Percentiles rank a stretch among this genome's conserved stretches.
phyloP scores from a whole-genome alignment of 805 yeast species.

The Candida andamanensis region DNA sequence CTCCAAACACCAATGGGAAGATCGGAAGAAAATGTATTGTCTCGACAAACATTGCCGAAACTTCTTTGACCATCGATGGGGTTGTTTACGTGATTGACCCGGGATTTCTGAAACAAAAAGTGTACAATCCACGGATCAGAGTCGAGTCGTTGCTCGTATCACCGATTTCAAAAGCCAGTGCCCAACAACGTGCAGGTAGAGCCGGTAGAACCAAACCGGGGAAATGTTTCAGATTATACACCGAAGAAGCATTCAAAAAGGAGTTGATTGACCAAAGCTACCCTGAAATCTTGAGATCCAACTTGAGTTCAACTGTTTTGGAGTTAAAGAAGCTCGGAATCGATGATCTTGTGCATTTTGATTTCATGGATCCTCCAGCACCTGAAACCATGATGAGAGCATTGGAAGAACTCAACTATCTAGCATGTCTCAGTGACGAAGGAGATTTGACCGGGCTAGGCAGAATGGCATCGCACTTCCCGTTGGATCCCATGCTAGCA shows the following conservation, averaged over 20 bases:
- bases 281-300: slow-evolving; percentile 91
- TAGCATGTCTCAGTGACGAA: slow-evolving; percentile 85
- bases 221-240: slow-evolving; percentile 91
- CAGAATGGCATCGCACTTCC: slow-evolving; percentile 85
- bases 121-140: slow-evolving; percentile 91
- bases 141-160: slow-evolving; percentile 92
- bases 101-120: slow-evolving; percentile 94
- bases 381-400: slow-evolving; percentile 99
- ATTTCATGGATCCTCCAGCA: slow-evolving; percentile 99
- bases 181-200: slow-evolving; percentile 99
- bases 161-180: slow-evolving; percentile 94
- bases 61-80: slow-evolving; percentile 96
- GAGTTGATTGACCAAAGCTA: slow-evolving; percentile 93
- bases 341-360: slow-evolving; percentile 95
- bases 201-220: slow-evolving; percentile 99
- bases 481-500: slow-evolving; percentile 92
- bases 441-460: slow-evolving; percentile 90
- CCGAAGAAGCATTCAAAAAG: slow-evolving; percentile 93
- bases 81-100: slow-evolving; percentile 97
- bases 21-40: slow-evolving; percentile 95
- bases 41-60: slow-evolving; percentile 95
- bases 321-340: slow-evolving; percentile 92
- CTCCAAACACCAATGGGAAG: slow-evolving; percentile 69
- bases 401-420: slow-evolving; percentile 85
- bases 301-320: slow-evolving; percentile 84